Evolutionary conservation across 2,329 filamentous ascomycete genomes (phyloP).

Genomic region (Botrytis cinerea): DNA sequence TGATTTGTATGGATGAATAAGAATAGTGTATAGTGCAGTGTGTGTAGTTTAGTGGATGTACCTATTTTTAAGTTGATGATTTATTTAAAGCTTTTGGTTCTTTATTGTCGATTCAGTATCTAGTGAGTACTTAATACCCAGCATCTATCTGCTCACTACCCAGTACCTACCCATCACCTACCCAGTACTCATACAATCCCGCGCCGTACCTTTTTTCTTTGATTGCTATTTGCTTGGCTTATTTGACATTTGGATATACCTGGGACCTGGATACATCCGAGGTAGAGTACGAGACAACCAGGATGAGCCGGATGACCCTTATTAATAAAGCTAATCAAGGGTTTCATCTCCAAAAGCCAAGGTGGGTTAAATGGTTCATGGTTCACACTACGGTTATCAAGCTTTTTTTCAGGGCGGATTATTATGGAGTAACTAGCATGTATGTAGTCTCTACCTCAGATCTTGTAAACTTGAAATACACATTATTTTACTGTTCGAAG

Average conservation of each 20-base stretch:
- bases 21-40: no score
- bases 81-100: neutral
- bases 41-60: no score
- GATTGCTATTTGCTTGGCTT: neutral
- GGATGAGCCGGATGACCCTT: neutral
- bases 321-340: neutral
- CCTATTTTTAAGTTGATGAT: neutral
- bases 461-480: no score
- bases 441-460: no score
- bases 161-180: no score
- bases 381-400: neutral
- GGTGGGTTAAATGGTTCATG: neutral
- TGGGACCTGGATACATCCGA: no score
- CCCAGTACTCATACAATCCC: neutral
- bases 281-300: neutral
- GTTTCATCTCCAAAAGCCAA: neutral
- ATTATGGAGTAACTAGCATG: neutral
- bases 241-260: neutral
- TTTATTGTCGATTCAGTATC: neutral
- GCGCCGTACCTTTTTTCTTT: conserved; percentile 3
- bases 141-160: no score
- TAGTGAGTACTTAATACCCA: neutral
- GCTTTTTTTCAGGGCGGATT: neutral
- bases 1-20: neutral
- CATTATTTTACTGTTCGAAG: no score